Base-by-base conservation (phyloP, 176 grass and related monocot genomes). In the Paspalum notatum region DNA sequence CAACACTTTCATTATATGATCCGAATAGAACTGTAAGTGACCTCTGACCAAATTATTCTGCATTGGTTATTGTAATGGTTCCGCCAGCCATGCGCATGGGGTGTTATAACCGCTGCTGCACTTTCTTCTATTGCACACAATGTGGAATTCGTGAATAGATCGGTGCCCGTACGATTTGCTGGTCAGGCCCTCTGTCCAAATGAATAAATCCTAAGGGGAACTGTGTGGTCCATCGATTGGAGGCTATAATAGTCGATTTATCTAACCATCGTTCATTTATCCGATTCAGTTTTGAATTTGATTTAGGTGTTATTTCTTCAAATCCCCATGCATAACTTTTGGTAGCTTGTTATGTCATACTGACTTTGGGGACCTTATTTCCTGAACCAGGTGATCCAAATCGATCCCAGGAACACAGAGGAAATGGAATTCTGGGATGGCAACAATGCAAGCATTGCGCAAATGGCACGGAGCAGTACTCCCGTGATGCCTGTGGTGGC, bases 1-100 rank as follows among this genome's bases (percentile, higher is more conserved):
- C 90, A 41, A 48, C 67, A 9, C 93, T 93, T 87, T 85, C 88
- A 3, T 85, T 88, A 75, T 98, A 95, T 2, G 92, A 98, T 80
- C 90, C 92, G 32, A 94, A 95, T 65, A 94, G 86, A 93, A 94
- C 88, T 5, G 95, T 98, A 80, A 89, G 85, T 85, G 62, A 58
- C 0, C 74, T 78, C 22, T 55, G 45, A n/a, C 13, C 15, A 39
- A 52, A 51, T 52, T 16, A 22, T 46, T 57, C 22, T 44, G 2
- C 58, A 69, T 24, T 60, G n/a, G 5, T 48, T 69, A 32, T 22
- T 26, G 9, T 52, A 50, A 6, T 1, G 1, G 16, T 38, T 45
- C 12, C 22, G 7, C 46, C 40, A 48, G 7, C 37, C 24, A 11
- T 79, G 76, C 2, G 11, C 22, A 20, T 17, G 18, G 5, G 51